Percentiles rank a stretch among this genome's conserved stretches.
phyloP scores from a whole-genome alignment of 1,284 basidiomycete genomes.

The Coniferiporia weirii region DNA sequence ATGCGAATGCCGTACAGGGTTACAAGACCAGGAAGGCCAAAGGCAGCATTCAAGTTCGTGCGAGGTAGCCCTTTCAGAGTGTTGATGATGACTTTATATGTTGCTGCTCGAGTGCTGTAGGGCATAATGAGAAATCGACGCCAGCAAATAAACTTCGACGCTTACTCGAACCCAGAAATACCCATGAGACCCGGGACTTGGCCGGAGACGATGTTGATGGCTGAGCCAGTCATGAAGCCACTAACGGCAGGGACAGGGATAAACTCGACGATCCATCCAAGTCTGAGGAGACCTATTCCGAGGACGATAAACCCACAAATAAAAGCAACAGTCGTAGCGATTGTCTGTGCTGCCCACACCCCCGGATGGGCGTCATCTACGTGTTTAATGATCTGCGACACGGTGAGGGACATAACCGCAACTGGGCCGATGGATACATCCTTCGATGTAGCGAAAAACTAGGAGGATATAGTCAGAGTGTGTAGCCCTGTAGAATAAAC shows the following conservation, averaged over 20 bases:
- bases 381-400: slow-evolving; percentile 73
- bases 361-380: slow-evolving; percentile 51
- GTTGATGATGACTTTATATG: slow-evolving; percentile 89
- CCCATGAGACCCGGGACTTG: slow-evolving; percentile 88
- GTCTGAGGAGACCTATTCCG: slow-evolving; percentile 83
- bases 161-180: slow-evolving; percentile 75
- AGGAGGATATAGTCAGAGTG: slow-evolving; percentile 17
- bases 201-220: slow-evolving; percentile 80
- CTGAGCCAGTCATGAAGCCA: slow-evolving; percentile 90
- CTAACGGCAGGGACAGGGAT: slow-evolving; percentile 89
- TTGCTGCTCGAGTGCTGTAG: slow-evolving; percentile 73
- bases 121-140: slow-evolving; percentile 5
- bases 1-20: slow-evolving; percentile 76
- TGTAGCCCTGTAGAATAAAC: slow-evolving; percentile 26
- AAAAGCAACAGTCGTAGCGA: slow-evolving; percentile 85
- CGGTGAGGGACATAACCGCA: slow-evolving; percentile 94
- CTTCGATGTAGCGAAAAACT: slow-evolving; percentile 92
- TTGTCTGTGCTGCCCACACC: slow-evolving; percentile 61
- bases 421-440: slow-evolving; percentile 96
- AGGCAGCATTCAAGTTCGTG: slow-evolving; percentile 82
- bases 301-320: slow-evolving; percentile 93
- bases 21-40: slow-evolving; percentile 76
- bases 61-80: slow-evolving; percentile 78
- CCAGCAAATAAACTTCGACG: slow-evolving; percentile 16
- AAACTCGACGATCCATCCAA: slow-evolving; percentile 96